A percentile compares a stretch with the other conserved stretches of the same genome.
phyloP scores from a whole-genome alignment of 116 monocot species.

The Iris pallida region DNA sequence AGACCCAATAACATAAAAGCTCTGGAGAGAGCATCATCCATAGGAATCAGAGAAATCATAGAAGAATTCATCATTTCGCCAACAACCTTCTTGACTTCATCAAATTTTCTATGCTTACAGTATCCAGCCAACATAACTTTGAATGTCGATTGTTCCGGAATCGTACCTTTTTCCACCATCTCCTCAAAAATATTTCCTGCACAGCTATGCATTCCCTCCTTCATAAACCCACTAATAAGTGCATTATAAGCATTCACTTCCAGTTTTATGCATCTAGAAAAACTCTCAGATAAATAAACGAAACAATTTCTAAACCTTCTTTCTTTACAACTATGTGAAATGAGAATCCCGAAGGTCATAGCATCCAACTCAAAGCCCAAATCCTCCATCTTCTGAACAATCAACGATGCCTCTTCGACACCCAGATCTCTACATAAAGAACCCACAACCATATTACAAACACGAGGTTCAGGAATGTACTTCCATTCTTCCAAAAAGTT shows the following conservation, averaged over 20 bases:
- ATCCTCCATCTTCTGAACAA: conserved; percentile 45
- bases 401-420: conserved; percentile 43
- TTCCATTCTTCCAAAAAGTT: conserved; percentile 68
- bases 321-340: conserved; percentile 67
- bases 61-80: conserved; percentile 36
- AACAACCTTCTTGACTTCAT: conserved; percentile 43
- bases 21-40: conserved; percentile 55
- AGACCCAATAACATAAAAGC: conserved; percentile 63
- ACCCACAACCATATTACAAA: conserved; percentile 61
- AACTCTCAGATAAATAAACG: conserved; percentile 66
- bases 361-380: conserved; percentile 55
- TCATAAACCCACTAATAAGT: conserved; percentile 63
- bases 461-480: conserved; percentile 30
- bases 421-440: conserved; percentile 47
- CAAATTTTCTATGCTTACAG: conserved; percentile 66
- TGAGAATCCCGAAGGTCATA: conserved; percentile 62
- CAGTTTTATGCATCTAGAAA: conserved; percentile 42
- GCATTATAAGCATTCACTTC: conserved; percentile 66
- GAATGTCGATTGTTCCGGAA: conserved; percentile 50
- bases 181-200: conserved; percentile 53
- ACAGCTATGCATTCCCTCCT: conserved; percentile 46
- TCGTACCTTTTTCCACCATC: conserved; percentile 53
- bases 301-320: conserved; percentile 56
- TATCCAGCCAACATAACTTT: conserved; percentile 76
- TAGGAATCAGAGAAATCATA: conserved; percentile 23